phyloP scores from a whole-genome alignment of 306 rosid genomes.

The Rosa lucieae region DNA sequence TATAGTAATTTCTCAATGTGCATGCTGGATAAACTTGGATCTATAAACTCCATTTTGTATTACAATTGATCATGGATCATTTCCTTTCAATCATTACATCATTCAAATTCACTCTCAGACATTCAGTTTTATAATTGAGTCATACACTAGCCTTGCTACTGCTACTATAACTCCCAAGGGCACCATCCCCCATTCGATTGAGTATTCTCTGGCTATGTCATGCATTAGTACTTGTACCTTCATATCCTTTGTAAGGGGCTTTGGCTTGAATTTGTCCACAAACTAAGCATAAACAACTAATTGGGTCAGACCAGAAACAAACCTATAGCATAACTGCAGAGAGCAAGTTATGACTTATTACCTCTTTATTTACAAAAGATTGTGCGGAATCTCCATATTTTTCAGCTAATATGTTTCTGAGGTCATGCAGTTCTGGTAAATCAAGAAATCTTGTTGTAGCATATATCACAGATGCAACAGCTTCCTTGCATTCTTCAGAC shows the following conservation, averaged over 20 bases:
- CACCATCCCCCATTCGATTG: constrained; percentile 50
- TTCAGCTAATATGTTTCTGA: constrained; percentile 51
- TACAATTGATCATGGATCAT: no score
- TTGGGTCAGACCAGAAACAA: constrained; percentile 10
- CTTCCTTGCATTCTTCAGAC: constrained; percentile 92
- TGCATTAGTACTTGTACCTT: constrained; percentile 54
- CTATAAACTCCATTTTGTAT: no score
- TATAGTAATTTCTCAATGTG: no score
- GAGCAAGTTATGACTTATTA: neutral
- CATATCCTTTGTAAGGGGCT: constrained; percentile 50
- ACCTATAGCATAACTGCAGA: neutral
- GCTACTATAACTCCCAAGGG: no score
- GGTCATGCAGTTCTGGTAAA: constrained; percentile 72
- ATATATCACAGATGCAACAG: constrained; percentile 60
- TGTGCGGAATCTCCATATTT: constrained; percentile 60
- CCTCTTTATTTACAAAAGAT: constrained; percentile 7
- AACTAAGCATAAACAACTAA: constrained; percentile 41
- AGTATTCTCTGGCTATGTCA: constrained; percentile 63
- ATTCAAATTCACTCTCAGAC: no score
- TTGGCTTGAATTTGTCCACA: constrained; percentile 47
- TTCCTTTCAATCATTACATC: no score
- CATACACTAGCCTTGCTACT: no score
- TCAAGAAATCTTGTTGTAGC: constrained; percentile 75
- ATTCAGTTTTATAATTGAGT: no score
- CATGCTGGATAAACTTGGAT: no score